Percentiles rank a stretch among this genome's conserved stretches.
These are phyloP conservation scores for Pseudophaeomoniella oleicola DNA, from an alignment of 2,329 filamentous ascomycete species.

Conservation along the genomic window DNA sequence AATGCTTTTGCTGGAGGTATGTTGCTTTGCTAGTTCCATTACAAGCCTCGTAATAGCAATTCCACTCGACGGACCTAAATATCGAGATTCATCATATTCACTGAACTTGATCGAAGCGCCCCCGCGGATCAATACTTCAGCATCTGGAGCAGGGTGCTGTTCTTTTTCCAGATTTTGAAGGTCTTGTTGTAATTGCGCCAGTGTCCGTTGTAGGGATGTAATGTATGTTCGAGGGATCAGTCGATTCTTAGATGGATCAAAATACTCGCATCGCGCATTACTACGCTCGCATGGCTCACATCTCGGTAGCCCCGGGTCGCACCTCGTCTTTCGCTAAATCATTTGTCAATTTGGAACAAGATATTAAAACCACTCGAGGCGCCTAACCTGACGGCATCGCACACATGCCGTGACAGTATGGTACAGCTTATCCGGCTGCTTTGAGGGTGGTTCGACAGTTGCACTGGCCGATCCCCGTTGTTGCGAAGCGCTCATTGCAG, in stretches of 20 bases:
- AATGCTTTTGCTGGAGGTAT: constrained; percentile 79
- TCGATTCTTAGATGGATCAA: constrained; percentile 71
- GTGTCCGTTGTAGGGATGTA: constrained; percentile 75
- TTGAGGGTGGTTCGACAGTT: background rate
- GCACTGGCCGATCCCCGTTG: background rate
- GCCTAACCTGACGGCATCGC: constrained; percentile 33
- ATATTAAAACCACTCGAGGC: constrained; percentile 13
- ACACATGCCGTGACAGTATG: constrained; percentile 36
- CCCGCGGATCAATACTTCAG: constrained; percentile 74
- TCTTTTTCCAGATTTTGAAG: constrained; percentile 66
- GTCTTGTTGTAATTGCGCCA: constrained; percentile 68
- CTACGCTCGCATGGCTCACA: constrained; percentile 88
- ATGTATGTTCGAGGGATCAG: constrained; percentile 88
- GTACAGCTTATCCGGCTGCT: constrained; percentile 8
- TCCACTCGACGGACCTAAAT: constrained; percentile 84
- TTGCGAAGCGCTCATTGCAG: background rate
- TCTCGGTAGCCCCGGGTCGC: constrained; percentile 80
- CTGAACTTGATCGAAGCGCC: constrained; percentile 74
- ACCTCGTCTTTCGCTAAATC: constrained; percentile 77
- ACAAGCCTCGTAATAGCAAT: constrained; percentile 89
- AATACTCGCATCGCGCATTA: constrained; percentile 87
- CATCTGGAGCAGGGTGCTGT: constrained; percentile 51
- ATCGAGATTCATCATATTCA: constrained; percentile 77
- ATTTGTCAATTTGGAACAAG: constrained; percentile 3
- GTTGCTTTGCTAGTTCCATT: constrained; percentile 92